phyloP scores from a whole-genome alignment of 192 early-diverging fungal genomes.

The Globomyces pollinis-pini region DNA sequence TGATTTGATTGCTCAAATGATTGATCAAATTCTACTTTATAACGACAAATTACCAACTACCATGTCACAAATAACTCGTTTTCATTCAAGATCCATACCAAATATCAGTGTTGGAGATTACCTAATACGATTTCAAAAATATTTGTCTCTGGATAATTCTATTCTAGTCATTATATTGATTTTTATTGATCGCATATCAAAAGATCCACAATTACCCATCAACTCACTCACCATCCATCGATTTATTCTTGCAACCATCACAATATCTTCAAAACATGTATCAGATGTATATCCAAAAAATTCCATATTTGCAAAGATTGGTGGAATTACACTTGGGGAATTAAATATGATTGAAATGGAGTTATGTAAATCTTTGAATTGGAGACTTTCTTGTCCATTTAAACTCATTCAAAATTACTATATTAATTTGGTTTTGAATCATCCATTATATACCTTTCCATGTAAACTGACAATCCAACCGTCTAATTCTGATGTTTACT shows the following conservation, averaged over 20 bases:
- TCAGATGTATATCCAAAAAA: conserved; percentile 94
- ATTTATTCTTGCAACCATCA: conserved; percentile 84
- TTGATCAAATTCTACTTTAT: no score
- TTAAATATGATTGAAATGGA: conserved; percentile 88
- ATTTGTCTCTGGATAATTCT: conserved; percentile 82
- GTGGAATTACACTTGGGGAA: conserved; percentile 86
- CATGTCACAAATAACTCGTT: no score
- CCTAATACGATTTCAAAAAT: conserved; percentile 80
- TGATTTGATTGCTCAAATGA: no score
- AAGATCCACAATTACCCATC: conserved; percentile 72
- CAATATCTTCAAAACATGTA: conserved; percentile 75
- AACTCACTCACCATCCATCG: conserved; percentile 30
- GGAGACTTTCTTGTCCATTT: not conserved
- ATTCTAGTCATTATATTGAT: conserved; percentile 82
- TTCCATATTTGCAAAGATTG: conserved; percentile 87
- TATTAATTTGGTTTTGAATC: no score
- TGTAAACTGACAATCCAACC: no score
- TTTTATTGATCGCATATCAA: conserved; percentile 83
- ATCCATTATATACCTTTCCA: no score
- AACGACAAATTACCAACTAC: no score
- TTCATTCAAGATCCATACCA: no score
- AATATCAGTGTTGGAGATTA: no score
- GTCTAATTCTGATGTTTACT: no score
- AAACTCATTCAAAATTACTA: not conserved
- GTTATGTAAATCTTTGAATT: conserved; percentile 26